Evolutionary conservation across 768 basidiomycete species (phyloP).

Genomic region (Lactifluus piperatus): DNA sequence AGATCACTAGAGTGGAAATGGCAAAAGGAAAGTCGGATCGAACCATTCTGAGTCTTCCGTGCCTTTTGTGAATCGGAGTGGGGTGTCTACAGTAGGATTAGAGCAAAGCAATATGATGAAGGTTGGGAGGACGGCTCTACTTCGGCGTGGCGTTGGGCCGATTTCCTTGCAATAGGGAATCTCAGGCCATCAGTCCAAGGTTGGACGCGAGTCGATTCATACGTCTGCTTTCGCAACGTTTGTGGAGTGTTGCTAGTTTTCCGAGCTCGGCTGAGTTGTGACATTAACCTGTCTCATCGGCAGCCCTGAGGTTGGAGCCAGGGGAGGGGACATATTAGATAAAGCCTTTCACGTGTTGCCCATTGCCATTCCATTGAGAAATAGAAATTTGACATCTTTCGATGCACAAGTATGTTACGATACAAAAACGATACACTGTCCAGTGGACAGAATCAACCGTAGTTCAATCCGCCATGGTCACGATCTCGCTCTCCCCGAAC

Average conservation of each 20-base stretch:
- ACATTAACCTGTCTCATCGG: no score
- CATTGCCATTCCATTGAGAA: not conserved
- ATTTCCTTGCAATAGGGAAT: not conserved
- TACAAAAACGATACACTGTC: not conserved
- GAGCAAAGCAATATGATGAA: not conserved
- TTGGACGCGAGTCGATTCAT: not conserved
- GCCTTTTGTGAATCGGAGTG: not conserved
- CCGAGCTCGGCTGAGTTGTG: not conserved
- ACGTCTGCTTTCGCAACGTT: constrained; percentile 6
- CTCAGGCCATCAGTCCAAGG: not conserved
- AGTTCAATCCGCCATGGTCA: constrained; percentile 24
- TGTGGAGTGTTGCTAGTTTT: not conserved
- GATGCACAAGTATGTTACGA: not conserved
- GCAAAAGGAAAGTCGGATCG: not conserved
- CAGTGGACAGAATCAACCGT: constrained; percentile 21
- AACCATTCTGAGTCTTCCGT: not conserved
- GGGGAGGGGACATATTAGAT: no score
- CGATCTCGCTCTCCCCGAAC: constrained; percentile 19
- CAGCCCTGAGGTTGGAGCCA: no score
- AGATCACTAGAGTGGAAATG: not conserved
- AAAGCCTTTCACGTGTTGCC: no score
- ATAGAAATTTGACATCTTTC: not conserved
- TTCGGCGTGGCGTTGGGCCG: not conserved
- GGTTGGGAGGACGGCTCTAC: not conserved
- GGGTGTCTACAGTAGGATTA: not conserved